A percentile compares a stretch with the other conserved stretches of the same genome.
These are phyloP conservation scores for Flammula alnicola DNA, from an alignment of 1,284 basidiomycete species.

Conservation along the genomic window DNA sequence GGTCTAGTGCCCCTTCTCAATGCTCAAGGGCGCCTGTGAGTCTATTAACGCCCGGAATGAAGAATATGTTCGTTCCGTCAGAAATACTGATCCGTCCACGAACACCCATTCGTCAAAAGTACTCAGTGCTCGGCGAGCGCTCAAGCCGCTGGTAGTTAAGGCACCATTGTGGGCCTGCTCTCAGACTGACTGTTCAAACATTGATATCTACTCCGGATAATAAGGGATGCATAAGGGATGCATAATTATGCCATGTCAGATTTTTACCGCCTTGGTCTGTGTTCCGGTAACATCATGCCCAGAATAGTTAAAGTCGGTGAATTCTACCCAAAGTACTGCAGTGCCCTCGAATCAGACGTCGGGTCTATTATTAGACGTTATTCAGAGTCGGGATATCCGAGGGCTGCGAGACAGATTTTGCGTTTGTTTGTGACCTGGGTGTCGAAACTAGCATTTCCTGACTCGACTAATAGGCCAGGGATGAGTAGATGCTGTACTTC, in stretches of 20 bases:
- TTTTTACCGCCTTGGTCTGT: background rate
- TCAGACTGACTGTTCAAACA: background rate
- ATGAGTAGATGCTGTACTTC: too few relatives aligned
- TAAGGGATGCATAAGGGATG: background rate
- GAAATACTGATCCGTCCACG: background rate
- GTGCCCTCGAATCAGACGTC: too few relatives aligned
- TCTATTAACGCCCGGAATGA: background rate
- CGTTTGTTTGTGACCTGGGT: too few relatives aligned
- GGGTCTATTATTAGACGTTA: too few relatives aligned
- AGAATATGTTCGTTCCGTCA: background rate
- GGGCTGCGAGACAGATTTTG: too few relatives aligned
- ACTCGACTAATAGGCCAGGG: too few relatives aligned
- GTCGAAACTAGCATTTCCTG: too few relatives aligned
- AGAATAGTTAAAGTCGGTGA: background rate
- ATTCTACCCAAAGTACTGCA: too few relatives aligned
- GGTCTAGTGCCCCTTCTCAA: background rate
- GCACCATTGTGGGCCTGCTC: background rate
- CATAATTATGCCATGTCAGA: background rate
- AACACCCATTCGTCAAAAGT: background rate
- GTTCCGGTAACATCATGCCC: background rate
- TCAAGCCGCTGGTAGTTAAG: constrained; percentile 1
- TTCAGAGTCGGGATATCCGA: too few relatives aligned
- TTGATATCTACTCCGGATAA: constrained; percentile 1
- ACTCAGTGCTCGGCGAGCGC: background rate
- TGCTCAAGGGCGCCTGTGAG: background rate